Percentiles rank a stretch among this genome's conserved stretches.
These are phyloP conservation scores for Biscogniauxia mediterranea DNA, from an alignment of 2,329 filamentous ascomycete genomes.

Conservation along the genomic window DNA sequence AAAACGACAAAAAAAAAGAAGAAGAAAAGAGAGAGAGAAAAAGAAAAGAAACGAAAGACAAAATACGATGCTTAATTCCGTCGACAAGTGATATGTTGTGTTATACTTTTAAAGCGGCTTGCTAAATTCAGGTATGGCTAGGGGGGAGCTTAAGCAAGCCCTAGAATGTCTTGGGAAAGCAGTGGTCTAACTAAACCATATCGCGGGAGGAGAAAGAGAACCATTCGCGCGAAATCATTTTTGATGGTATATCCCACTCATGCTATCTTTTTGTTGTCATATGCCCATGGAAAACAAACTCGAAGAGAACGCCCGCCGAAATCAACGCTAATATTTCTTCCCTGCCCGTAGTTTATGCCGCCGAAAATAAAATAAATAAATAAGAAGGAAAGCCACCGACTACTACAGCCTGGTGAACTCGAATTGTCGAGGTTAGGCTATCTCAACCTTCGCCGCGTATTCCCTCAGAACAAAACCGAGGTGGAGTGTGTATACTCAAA, in stretches of 20 bases:
- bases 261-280: not conserved
- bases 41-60: too few relatives aligned
- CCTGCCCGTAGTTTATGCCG: not conserved
- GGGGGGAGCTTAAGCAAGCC: too few relatives aligned
- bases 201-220: not conserved
- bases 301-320: not conserved
- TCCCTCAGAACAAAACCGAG: not conserved
- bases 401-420: not conserved
- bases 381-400: not conserved
- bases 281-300: not conserved
- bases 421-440: not conserved
- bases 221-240: not conserved
- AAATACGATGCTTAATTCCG: too few relatives aligned
- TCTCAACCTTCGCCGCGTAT: not conserved
- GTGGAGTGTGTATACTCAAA: constrained; percentile 12
- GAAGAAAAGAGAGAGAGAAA: too few relatives aligned
- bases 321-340: not conserved
- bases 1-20: too few relatives aligned
- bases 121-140: too few relatives aligned
- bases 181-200: not conserved
- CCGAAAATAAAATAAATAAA: not conserved
- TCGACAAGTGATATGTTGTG: too few relatives aligned
- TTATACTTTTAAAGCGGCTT: too few relatives aligned
- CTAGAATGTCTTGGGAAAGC: not conserved
- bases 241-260: constrained; percentile 4